A percentile compares a stretch with the other conserved stretches of the same genome.
Conservation (phyloP, 306 rosid genomes). For the Pterocarpus macrocarpus region DNA sequence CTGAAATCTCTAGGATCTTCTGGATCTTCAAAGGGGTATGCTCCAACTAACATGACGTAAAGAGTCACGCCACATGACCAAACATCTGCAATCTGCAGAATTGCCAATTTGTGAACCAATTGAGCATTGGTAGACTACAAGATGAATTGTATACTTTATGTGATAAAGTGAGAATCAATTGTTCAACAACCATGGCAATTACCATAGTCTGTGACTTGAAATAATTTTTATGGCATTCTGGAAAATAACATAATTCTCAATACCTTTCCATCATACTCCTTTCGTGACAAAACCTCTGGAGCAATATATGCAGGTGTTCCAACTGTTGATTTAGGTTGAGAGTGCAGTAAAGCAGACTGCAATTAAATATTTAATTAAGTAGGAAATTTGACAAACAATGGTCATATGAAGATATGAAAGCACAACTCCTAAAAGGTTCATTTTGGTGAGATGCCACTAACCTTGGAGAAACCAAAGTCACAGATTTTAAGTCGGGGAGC, state of each 20-base stretch:
- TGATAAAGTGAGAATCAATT: background rate
- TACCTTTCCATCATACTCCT: constrained; percentile 96
- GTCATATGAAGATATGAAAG: background rate
- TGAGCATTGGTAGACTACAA: constrained; percentile 10
- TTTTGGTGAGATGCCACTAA: constrained; percentile 42
- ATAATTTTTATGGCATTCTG: background rate
- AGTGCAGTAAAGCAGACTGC: constrained; percentile 87
- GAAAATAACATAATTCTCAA: background rate
- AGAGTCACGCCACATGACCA: constrained; percentile 98
- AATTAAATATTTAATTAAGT: constrained; percentile 21
- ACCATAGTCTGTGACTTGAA: background rate
- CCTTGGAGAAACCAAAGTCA: constrained; percentile 98
- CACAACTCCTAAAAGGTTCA: background rate
- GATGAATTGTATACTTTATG: background rate
- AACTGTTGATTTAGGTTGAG: constrained; percentile 88
- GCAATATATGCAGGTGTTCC: constrained; percentile 99
- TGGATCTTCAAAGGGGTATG: constrained; percentile 96
- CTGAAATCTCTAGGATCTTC: constrained; percentile 83
- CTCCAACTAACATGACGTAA: constrained; percentile 91
- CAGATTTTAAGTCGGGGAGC: constrained; percentile 88
- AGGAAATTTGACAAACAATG: background rate
- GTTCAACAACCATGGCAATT: background rate
- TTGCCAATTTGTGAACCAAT: constrained; percentile 39
- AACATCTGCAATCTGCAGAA: constrained; percentile 86
- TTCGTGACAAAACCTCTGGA: constrained; percentile 82